Evolutionary conservation across 352 stramenopile species (phyloP), one percentile per base, ranked within the genome.

Genomic region (Phytophthora palmivora): DNA sequence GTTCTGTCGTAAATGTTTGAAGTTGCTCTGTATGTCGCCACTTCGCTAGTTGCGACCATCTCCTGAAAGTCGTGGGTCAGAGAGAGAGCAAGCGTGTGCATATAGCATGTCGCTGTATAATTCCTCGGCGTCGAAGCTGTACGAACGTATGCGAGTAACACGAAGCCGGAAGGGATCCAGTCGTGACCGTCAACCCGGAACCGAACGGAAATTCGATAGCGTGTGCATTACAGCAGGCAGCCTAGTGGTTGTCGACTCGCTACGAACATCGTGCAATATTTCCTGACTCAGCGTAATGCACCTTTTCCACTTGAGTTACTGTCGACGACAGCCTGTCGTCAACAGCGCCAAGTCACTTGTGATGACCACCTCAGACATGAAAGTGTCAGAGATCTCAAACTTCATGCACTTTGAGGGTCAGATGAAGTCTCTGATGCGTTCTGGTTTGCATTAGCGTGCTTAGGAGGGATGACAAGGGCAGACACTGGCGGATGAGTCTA

Each of bases 321-420:
- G n/a, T n/a, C n/a, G n/a, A n/a, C n/a, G n/a, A n/a, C n/a, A n/a
- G n/a, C n/a, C n/a, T n/a, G n/a, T n/a, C n/a, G n/a, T n/a, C n/a
- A n/a, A n/a, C n/a, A n/a, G n/a, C n/a, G n/a, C n/a, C n/a, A n/a
- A n/a, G n/a, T n/a, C n/a, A n/a, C n/a, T n/a, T n/a, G n/a, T n/a
- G n/a, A n/a, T n/a, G n/a, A n/a, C n/a, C n/a, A n/a, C n/a, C 24
- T 4, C 46, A 21, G 56, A 24, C 56, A 51, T 36, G 19, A 50
- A 41, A 12, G 8, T 32, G 38, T 58, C 56, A 64, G 56, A 12
- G 47, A 64, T 51, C n/a, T 58, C 47, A 51, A 58, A 38, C 38
- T 52, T 8, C 30, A 34, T 14, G 7, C 26, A 32, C 30, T 34
- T 34, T 7, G 30, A 9, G 10, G 30, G 30, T 34, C 30, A 34